Percentiles rank a stretch among this genome's conserved stretches.
phyloP scores from a whole-genome alignment of 306 rosid genomes.

The Castanea crenata region DNA sequence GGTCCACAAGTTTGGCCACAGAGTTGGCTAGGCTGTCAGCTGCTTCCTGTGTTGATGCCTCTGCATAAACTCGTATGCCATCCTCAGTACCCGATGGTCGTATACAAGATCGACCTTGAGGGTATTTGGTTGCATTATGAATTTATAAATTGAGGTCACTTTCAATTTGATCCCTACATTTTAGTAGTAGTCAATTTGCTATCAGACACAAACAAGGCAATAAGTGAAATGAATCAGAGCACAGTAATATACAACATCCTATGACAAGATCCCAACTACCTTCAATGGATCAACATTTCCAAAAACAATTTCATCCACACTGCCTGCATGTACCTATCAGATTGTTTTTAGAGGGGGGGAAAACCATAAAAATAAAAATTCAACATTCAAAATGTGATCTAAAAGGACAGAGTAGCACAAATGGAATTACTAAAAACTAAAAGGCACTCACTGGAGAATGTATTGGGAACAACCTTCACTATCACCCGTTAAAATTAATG shows the following conservation, averaged over 20 bases:
- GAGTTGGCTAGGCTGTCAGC: slow-evolving; percentile 68
- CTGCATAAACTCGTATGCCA: slow-evolving; percentile 84
- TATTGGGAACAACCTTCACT: slow-evolving; percentile 89
- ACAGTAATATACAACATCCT: slow-evolving; percentile 16
- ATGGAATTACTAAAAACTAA: slow-evolving; percentile 14
- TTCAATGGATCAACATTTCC: slow-evolving; percentile 62
- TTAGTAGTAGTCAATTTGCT: slow-evolving; percentile 34
- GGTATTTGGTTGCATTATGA: slow-evolving; percentile 53
- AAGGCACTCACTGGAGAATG: slow-evolving; percentile 72
- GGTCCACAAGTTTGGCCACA: slow-evolving; percentile 64
- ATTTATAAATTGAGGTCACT: neutral
- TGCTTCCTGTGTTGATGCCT: slow-evolving; percentile 73
- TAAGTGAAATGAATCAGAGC: slow-evolving; percentile 29
- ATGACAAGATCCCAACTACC: slow-evolving; percentile 43
- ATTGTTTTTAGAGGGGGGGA: neutral
- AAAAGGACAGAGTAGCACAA: slow-evolving; percentile 11
- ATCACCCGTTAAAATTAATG: slow-evolving; percentile 87
- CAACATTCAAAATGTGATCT: slow-evolving; percentile 9
- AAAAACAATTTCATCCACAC: slow-evolving; percentile 85
- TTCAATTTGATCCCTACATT: too few relatives aligned
- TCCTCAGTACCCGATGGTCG: slow-evolving; percentile 98
- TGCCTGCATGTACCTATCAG: slow-evolving; percentile 92
- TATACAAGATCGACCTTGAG: slow-evolving; percentile 79
- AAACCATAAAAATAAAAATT: neutral
- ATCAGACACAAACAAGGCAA: slow-evolving; percentile 29